Conservation (phyloP, 306 rosid genomes). For the Vachellia collinsii region DNA sequence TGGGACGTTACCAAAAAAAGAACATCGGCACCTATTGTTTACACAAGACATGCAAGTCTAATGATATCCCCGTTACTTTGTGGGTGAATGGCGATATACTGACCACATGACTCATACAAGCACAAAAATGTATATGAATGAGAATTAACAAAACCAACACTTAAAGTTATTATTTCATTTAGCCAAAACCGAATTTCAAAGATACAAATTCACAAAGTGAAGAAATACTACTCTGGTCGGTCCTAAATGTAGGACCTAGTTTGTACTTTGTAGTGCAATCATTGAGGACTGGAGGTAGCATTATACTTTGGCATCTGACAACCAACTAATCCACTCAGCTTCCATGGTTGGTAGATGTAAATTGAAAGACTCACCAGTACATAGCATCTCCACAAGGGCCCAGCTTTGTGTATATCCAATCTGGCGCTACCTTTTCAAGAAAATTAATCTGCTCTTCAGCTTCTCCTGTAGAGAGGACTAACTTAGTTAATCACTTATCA, state of each 20-base stretch:
- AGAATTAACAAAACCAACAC: not conserved
- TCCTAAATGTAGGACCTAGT: too few relatives aligned
- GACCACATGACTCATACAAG: not conserved
- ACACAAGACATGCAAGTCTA: not conserved
- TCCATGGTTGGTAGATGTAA: not conserved
- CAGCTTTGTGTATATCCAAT: slow-evolving; percentile 62
- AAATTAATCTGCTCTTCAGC: slow-evolving; percentile 62
- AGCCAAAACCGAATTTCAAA: not conserved
- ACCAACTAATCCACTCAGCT: not conserved
- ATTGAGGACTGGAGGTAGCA: too few relatives aligned
- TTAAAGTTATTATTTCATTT: not conserved
- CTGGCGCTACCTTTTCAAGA: slow-evolving; percentile 60
- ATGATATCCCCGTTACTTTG: not conserved
- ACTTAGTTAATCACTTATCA: not conserved
- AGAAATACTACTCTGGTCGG: too few relatives aligned
- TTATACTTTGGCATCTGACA: not conserved
- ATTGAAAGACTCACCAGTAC: slow-evolving; percentile 50
- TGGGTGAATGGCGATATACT: not conserved
- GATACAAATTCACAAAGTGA: not conserved
- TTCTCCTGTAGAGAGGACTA: slow-evolving; percentile 54
- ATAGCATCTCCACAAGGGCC: slow-evolving; percentile 53
- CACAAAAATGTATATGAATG: not conserved
- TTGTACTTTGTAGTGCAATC: too few relatives aligned
- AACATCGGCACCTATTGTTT: not conserved
- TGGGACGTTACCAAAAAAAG: not conserved